A percentile compares a stretch with the other conserved stretches of the same genome.
phyloP scores from a whole-genome alignment of 164 flowering plant species.

The Cinnamomum micranthum region DNA sequence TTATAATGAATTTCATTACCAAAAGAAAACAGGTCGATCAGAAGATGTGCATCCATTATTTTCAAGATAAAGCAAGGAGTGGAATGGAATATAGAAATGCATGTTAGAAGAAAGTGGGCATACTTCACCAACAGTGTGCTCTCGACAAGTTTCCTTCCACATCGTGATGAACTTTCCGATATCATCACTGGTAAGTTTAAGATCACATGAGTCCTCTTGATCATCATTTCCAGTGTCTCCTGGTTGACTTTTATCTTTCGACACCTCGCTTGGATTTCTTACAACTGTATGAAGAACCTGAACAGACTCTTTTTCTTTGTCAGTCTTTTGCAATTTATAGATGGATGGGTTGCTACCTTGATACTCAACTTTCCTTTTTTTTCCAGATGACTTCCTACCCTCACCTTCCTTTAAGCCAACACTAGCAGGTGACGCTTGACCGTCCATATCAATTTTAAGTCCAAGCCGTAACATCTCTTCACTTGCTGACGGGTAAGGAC shows the following conservation, averaged over 20 bases:
- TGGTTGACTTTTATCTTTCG: constrained; percentile 1
- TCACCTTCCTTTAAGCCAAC: constrained; percentile 20
- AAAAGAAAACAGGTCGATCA: neutral
- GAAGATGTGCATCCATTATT: neutral
- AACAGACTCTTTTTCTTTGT: constrained; percentile 2
- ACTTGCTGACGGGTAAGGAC: constrained; percentile 84
- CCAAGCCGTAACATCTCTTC: constrained; percentile 84
- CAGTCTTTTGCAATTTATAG: constrained; percentile 27
- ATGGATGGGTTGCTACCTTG: constrained; percentile 13
- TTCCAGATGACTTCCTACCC: constrained; percentile 21
- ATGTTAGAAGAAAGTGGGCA: constrained; percentile 6
- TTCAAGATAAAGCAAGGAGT: neutral
- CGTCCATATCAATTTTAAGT: constrained; percentile 35
- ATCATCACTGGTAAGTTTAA: constrained; percentile 23
- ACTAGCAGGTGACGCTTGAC: constrained; percentile 19
- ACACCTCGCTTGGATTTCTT: neutral
- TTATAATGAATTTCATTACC: too few species aligned
- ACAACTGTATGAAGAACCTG: neutral
- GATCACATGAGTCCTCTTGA: constrained; percentile 11
- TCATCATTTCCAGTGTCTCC: constrained; percentile 3
- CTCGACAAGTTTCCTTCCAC: constrained; percentile 78
- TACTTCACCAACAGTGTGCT: constrained; percentile 51
- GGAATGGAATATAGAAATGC: neutral
- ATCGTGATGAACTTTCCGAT: constrained; percentile 54
- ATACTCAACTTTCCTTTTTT: constrained; percentile 45